phyloP scores from a whole-genome alignment of 768 basidiomycete genomes.

The Termitomyces sp. region DNA sequence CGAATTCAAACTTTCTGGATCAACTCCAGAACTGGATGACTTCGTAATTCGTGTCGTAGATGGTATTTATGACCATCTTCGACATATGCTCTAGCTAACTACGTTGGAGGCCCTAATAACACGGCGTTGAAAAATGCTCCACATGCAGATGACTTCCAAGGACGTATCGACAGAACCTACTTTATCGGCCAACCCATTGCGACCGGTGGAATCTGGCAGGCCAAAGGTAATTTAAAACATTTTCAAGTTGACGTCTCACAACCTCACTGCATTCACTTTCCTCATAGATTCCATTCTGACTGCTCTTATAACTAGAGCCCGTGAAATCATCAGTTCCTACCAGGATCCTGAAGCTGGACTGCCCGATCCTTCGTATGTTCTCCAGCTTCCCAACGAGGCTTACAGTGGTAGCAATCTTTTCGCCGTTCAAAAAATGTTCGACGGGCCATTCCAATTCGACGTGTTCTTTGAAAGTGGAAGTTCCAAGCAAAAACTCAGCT shows the following conservation, averaged over 20 bases:
- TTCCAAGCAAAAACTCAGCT: conserved; percentile 53
- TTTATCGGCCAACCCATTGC: conserved; percentile 59
- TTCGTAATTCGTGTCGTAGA: conserved; percentile 80
- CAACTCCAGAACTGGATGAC: conserved; percentile 73
- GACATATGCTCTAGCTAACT: neutral
- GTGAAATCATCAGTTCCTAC: conserved; percentile 49
- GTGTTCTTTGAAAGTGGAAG: conserved; percentile 81
- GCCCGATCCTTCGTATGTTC: conserved; percentile 79
- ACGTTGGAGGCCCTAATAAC: conserved; percentile 52
- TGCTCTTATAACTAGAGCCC: conserved; percentile 53
- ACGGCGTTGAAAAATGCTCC: conserved; percentile 46
- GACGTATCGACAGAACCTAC: conserved; percentile 66
- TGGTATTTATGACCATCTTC: conserved; percentile 33
- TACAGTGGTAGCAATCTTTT: conserved; percentile 73
- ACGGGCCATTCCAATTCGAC: conserved; percentile 86
- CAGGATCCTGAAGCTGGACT: conserved; percentile 35
- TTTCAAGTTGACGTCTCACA: neutral
- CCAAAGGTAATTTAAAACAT: conserved; percentile 51
- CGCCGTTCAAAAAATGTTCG: conserved; percentile 82
- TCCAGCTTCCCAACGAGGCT: conserved; percentile 73
- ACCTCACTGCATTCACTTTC: neutral
- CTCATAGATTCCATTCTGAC: conserved; percentile 57
- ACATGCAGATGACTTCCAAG: conserved; percentile 50
- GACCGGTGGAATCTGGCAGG: conserved; percentile 74
- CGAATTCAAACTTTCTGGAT: conserved; percentile 64